Base-by-base conservation (phyloP, 768 basidiomycete species). In the Gautieria morchelliformis region DNA sequence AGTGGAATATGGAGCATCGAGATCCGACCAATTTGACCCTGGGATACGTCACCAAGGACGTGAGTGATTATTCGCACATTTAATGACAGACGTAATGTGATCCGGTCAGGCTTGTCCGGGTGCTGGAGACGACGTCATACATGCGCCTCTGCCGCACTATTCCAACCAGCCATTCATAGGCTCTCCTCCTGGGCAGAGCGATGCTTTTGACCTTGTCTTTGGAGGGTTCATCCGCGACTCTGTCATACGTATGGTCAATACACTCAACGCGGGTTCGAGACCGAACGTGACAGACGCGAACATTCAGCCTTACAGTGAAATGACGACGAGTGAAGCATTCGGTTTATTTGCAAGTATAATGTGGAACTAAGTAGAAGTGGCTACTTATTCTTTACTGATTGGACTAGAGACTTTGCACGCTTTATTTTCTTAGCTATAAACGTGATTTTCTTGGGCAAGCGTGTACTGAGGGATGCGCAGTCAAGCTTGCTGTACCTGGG, bases 21-120 rank as follows among this genome's bases (percentile, higher is more conserved):
- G 35, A 37, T 40, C 6, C 32, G 12, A 65, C 17, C 7, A 78
- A 83, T 59, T 67, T 82, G 64, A 87, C 86, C 1, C 68, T 83
- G 19, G 88, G 89, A 60, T 90, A 90, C 64, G 87, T 90, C 22
- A 90, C 89, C 5, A 63, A 68, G 1, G 87, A 88, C 66, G 82
- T 85, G 61, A 65, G 81, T 66, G 2, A 15, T 7, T 20, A 12
- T 24, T 37, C 37, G 33, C n/a, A 20, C 14, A 8, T 3, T 27
- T 15, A 52, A 10, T 37, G 10, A 14, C 14, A 3, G n/a, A 19
- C 14, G 33, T 11, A 14, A 40, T 24, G 6, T 35, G 14, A 52
- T 14, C 24, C 33, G 17, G 6, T 52, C 55, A 82, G 86, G 71
- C 79, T 1, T 90, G 89, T 65, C 83, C 87, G 1, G 86, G 83